These are phyloP conservation scores for Umbilicus rupestris DNA, from an alignment of 164 flowering plant species.

Conservation along the genomic window DNA sequence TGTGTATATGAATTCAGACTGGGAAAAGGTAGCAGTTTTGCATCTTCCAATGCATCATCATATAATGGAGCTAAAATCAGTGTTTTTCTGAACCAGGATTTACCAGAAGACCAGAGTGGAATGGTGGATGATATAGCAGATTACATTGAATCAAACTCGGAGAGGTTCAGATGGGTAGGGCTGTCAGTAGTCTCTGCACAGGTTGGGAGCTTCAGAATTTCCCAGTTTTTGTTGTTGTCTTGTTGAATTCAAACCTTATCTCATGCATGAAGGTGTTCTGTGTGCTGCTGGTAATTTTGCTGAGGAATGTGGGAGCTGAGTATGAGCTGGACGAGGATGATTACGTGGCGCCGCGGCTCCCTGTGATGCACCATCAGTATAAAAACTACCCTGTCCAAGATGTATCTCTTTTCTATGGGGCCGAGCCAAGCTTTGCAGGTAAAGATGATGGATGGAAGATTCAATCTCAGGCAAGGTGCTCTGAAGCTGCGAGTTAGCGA, in stretches of 20 bases:
- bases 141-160: conserved; percentile 22
- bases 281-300: conserved; percentile 39
- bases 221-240: too few species aligned
- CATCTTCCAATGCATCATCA: background rate
- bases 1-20: conserved; percentile 22
- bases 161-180: conserved; percentile 23
- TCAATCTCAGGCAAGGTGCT: conserved; percentile 15
- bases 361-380: conserved; percentile 24
- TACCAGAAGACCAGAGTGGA: conserved; percentile 33
- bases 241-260: background rate
- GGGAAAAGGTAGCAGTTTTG: conserved; percentile 28
- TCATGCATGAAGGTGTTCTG: conserved; percentile 41
- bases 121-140: conserved; percentile 27
- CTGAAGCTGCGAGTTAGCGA: background rate
- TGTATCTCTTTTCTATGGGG: conserved; percentile 32
- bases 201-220: conserved; percentile 13
- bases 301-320: conserved; percentile 42
- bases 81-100: conserved; percentile 17
- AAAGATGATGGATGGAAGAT: conserved; percentile 32
- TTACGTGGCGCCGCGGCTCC: conserved; percentile 38
- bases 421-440: conserved; percentile 24
- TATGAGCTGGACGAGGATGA: conserved; percentile 68
- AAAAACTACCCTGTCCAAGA: conserved; percentile 26
- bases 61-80: background rate
- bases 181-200: conserved; percentile 21